Conservation (phyloP, 768 basidiomycete genomes). For the Punctularia strigosozonata region DNA sequence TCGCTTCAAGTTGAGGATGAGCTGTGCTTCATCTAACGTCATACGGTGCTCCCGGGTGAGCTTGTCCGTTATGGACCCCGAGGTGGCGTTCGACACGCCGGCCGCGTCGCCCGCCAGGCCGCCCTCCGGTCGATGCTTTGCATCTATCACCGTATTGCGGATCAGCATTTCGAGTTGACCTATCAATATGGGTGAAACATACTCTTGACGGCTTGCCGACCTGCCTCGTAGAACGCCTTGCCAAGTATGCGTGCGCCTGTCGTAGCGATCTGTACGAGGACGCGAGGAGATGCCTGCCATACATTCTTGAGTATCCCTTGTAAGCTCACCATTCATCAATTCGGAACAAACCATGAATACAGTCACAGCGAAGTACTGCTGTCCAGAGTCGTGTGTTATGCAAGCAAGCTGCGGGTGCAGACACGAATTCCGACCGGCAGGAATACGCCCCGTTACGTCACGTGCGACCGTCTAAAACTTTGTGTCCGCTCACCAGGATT, state of each 20-base stretch:
- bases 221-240: slow-evolving; percentile 84
- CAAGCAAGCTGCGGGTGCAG: too few relatives aligned
- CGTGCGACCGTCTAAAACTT: too few relatives aligned
- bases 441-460: too few relatives aligned
- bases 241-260: slow-evolving; percentile 77
- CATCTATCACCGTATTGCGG: slow-evolving; percentile 39
- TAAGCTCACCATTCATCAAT: too few relatives aligned
- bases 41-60: slow-evolving; percentile 80
- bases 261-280: slow-evolving; percentile 68
- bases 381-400: too few relatives aligned
- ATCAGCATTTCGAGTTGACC: neutral
- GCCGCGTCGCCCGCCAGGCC: slow-evolving; percentile 56
- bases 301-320: too few relatives aligned
- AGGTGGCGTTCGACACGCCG: slow-evolving; percentile 64
- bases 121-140: slow-evolving; percentile 66
- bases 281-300: slow-evolving; percentile 64
- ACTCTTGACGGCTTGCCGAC: slow-evolving; percentile 91
- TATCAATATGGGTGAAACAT: slow-evolving; percentile 17
- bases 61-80: slow-evolving; percentile 67
- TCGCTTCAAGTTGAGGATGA: slow-evolving; percentile 82
- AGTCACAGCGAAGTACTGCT: neutral
- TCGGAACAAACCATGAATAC: neutral
- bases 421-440: too few relatives aligned
- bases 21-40: slow-evolving; percentile 90
- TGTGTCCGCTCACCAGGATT: too few relatives aligned